Evolutionary conservation across 345 rosid genomes (phyloP).

Genomic region (Stellera chamaejasme): DNA sequence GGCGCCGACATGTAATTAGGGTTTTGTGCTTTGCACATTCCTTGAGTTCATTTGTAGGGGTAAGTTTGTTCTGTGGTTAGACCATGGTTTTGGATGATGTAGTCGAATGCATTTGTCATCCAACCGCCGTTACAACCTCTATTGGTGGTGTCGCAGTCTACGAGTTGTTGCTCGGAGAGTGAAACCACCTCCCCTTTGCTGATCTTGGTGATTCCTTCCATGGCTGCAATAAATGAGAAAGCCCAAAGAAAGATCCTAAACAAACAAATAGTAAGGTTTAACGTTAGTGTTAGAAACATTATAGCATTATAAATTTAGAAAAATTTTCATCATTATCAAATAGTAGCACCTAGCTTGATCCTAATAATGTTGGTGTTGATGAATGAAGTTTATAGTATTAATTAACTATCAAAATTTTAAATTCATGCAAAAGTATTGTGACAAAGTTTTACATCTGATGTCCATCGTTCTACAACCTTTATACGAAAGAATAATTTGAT

Average conservation of each 20-base stretch:
- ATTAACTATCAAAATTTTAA: too few species aligned
- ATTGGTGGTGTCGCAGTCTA: slow-evolving; percentile 32
- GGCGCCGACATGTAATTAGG: too few species aligned
- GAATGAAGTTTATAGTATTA: too few species aligned
- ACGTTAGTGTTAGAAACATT: neutral
- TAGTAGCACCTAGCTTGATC: too few species aligned
- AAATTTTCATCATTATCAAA: too few species aligned
- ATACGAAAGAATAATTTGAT: too few species aligned
- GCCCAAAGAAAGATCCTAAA: slow-evolving; percentile 70
- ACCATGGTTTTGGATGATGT: slow-evolving; percentile 30
- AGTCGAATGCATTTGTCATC: slow-evolving; percentile 52
- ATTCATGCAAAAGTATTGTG: too few species aligned
- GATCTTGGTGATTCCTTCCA: slow-evolving; percentile 50
- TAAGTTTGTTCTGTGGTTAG: slow-evolving; percentile 37
- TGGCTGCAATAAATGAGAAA: slow-evolving; percentile 56
- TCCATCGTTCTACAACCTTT: too few species aligned
- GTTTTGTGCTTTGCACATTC: slow-evolving; percentile 22
- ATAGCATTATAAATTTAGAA: neutral
- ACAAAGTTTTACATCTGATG: too few species aligned
- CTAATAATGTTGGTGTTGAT: too few species aligned
- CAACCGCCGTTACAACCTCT: slow-evolving; percentile 46
- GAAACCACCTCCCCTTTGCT: slow-evolving; percentile 41
- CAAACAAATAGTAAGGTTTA: neutral
- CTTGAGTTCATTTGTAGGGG: slow-evolving; percentile 34
- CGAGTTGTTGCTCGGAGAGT: slow-evolving; percentile 58